Percentiles rank a stretch among this genome's conserved stretches.
These are phyloP conservation scores for Penicillium janthinellum DNA, from an alignment of 2,329 filamentous ascomycete species.

Conservation along the genomic window DNA sequence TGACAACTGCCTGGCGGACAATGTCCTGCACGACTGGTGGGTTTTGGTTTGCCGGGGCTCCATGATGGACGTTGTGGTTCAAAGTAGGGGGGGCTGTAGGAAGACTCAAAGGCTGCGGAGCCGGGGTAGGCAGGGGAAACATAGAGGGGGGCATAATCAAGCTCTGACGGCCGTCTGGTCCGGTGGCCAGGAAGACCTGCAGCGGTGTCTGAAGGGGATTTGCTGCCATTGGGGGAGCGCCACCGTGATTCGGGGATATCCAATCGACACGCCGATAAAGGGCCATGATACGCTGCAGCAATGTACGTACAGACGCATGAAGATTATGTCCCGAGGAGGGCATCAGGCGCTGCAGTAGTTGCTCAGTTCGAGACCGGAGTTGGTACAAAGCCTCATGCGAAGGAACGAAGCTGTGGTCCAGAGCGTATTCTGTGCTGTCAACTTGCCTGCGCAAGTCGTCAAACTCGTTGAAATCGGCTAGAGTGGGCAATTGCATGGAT, in stretches of 20 bases:
- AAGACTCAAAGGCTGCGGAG: neutral
- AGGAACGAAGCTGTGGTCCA: neutral
- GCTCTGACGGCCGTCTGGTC: slow-evolving; percentile 10
- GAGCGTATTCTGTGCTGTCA: neutral
- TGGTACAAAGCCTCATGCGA: neutral
- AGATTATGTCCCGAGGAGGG: neutral
- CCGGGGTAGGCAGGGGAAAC: neutral
- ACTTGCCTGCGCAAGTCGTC: neutral
- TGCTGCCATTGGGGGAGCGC: neutral
- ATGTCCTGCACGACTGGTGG: slow-evolving; percentile 32
- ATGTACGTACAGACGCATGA: neutral
- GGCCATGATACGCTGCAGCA: neutral
- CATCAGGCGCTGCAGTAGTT: neutral
- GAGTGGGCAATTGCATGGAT: neutral
- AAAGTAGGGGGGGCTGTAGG: neutral
- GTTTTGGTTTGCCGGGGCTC: slow-evolving; percentile 3
- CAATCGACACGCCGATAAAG: neutral
- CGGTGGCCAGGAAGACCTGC: slow-evolving; percentile 4
- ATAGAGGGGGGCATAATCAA: slow-evolving; percentile 7
- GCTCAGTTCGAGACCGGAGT: neutral
- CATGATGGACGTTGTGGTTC: neutral
- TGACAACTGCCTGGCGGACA: slow-evolving; percentile 36
- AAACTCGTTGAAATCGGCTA: neutral
- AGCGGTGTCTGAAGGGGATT: neutral
- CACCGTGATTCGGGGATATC: neutral